A percentile compares a stretch with the other conserved stretches of the same genome.
phyloP scores from a whole-genome alignment of 179 eudicot genomes.

The Beta corolliflora region DNA sequence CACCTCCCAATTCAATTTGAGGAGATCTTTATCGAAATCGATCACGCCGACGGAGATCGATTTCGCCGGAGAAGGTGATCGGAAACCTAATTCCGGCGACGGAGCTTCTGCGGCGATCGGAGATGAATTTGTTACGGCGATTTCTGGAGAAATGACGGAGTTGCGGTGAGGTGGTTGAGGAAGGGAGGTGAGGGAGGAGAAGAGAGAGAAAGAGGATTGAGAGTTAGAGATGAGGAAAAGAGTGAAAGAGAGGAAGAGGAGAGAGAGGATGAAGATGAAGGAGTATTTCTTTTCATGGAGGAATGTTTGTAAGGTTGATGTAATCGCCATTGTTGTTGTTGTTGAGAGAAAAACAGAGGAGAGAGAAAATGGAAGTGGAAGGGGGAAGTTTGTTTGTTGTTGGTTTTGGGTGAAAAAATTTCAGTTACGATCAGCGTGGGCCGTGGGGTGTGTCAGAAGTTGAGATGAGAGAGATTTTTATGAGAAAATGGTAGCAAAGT shows the following conservation, averaged over 20 bases:
- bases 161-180: neutral
- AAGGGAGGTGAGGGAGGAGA: slow-evolving; percentile 26
- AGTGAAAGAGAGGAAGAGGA: slow-evolving; percentile 50
- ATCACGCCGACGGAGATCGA: neutral
- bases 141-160: neutral
- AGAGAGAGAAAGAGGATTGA: slow-evolving; percentile 34
- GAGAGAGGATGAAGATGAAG: slow-evolving; percentile 54
- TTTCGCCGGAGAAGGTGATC: neutral
- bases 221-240: slow-evolving; percentile 54
- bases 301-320: slow-evolving; percentile 27
- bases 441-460: slow-evolving; percentile 21
- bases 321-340: slow-evolving; percentile 44
- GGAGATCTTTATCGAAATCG: slow-evolving; percentile 24
- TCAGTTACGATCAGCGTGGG: slow-evolving; percentile 18
- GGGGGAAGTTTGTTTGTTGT: too few relatives aligned
- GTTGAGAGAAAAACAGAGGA: neutral
- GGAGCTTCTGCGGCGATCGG: neutral
- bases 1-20: slow-evolving; percentile 52
- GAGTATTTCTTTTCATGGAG: slow-evolving; percentile 56
- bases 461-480: neutral
- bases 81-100: neutral
- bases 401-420: neutral
- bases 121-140: neutral
- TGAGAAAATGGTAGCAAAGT: neutral
- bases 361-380: neutral